Evolutionary conservation across 129 eudicot genomes (phyloP).

Genomic region (Deinandra increscens): DNA sequence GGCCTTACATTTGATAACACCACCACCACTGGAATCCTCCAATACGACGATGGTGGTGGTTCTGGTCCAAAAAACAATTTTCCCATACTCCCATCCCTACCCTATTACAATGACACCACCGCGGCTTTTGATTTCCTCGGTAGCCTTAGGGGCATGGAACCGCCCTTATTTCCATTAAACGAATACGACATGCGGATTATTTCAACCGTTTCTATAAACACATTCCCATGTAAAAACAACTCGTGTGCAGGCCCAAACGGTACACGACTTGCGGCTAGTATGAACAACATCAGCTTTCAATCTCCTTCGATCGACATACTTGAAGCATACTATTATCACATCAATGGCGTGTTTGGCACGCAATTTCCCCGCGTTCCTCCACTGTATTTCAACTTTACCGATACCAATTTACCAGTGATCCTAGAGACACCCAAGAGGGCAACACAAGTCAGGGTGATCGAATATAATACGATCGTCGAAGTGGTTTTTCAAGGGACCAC

Average conservation of each 20-base stretch:
- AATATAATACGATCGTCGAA: conserved; percentile 37
- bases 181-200: conserved; percentile 15
- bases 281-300: conserved; percentile 61
- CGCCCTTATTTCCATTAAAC: conserved; percentile 36
- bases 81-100: conserved; percentile 41
- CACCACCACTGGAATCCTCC: conserved; percentile 48
- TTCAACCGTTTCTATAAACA: conserved; percentile 45
- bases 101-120: conserved; percentile 45
- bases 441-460: conserved; percentile 41
- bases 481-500: conserved; percentile 54
- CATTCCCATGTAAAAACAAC: conserved; percentile 41
- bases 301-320: conserved; percentile 46
- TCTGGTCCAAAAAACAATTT: background rate
- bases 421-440: conserved; percentile 36
- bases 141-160: conserved; percentile 37
- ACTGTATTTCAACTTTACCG: conserved; percentile 43
- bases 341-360: conserved; percentile 45
- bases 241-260: conserved; percentile 65
- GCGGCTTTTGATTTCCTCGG: conserved; percentile 39
- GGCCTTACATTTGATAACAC: conserved; percentile 34
- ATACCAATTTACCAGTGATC: conserved; percentile 21
- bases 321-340: conserved; percentile 52
- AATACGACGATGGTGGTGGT: conserved; percentile 19
- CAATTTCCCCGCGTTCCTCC: conserved; percentile 59
- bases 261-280: conserved; percentile 53